phyloP scores from a whole-genome alignment of 176 grass and related monocot genomes.

The Saccharum officinarum region DNA sequence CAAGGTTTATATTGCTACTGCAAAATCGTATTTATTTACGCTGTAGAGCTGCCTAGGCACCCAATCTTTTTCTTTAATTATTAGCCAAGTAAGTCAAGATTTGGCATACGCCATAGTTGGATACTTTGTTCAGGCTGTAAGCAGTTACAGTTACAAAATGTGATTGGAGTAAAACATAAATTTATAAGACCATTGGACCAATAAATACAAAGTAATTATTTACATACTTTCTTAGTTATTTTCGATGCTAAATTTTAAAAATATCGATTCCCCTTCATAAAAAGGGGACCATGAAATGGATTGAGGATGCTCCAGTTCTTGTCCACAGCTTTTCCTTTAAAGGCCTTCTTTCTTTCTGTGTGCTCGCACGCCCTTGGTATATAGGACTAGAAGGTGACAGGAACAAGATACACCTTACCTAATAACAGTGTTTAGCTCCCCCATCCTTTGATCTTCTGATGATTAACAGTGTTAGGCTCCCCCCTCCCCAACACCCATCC shows the following conservation, averaged over 20 bases:
- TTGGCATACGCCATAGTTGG: not conserved
- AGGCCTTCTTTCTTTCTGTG: not conserved
- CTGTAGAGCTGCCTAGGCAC: not conserved
- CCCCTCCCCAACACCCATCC: no score
- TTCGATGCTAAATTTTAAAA: not conserved
- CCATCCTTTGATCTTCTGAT: not conserved
- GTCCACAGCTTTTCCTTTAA: not conserved
- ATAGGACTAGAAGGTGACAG: not conserved
- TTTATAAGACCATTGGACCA: not conserved
- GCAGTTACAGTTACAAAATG: not conserved
- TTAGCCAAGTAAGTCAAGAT: not conserved
- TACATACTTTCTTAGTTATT: not conserved
- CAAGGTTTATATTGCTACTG: not conserved
- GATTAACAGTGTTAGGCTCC: not conserved
- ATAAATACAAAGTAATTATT: not conserved
- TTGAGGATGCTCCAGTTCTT: not conserved
- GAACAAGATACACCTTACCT: constrained; percentile 6
- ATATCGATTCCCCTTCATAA: not conserved
- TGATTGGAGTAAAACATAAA: not conserved
- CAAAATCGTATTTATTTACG: not conserved
- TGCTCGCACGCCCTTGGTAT: not conserved
- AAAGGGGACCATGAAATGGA: not conserved
- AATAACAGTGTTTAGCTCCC: not conserved
- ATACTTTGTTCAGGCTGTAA: not conserved
- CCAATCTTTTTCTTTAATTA: not conserved